Conservation (phyloP, 202 grass and related monocot genomes). For the Brachypodium distachyon region DNA sequence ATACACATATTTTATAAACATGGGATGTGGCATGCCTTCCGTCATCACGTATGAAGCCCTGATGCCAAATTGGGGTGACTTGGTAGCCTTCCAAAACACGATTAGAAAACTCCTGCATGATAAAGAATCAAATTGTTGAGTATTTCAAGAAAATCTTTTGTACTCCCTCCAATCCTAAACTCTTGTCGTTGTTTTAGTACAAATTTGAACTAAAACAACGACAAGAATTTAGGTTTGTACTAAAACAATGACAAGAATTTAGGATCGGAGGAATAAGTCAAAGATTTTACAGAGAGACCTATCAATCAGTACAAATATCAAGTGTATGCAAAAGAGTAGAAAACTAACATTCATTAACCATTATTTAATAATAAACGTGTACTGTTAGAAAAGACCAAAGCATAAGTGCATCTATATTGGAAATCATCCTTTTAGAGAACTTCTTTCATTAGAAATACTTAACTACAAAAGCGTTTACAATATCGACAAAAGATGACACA, state of each 20-base stretch:
- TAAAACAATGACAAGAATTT: no score
- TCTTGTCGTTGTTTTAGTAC: no score
- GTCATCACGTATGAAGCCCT: conserved; percentile 81
- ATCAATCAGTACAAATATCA: background rate
- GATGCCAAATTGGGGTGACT: conserved; percentile 88
- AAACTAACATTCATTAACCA: background rate
- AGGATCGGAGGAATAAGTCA: no score
- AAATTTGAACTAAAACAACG: no score
- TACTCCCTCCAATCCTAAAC: no score
- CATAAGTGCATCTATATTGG: background rate
- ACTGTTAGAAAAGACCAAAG: background rate
- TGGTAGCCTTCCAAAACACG: conserved; percentile 87
- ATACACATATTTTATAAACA: background rate
- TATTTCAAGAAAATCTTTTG: conserved; percentile 19
- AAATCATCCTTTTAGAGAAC: background rate
- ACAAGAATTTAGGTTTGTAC: no score
- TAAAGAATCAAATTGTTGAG: conserved; percentile 1
- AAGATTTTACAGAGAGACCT: no score
- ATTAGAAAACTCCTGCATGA: conserved; percentile 59
- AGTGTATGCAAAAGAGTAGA: background rate
- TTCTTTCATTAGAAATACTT: background rate
- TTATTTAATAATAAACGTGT: background rate
- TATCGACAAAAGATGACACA: background rate
- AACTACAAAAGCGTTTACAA: background rate
- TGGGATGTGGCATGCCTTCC: conserved; percentile 54